phyloP scores from a whole-genome alignment of 257 asterid genomes.

The Cinchona pubescens region DNA sequence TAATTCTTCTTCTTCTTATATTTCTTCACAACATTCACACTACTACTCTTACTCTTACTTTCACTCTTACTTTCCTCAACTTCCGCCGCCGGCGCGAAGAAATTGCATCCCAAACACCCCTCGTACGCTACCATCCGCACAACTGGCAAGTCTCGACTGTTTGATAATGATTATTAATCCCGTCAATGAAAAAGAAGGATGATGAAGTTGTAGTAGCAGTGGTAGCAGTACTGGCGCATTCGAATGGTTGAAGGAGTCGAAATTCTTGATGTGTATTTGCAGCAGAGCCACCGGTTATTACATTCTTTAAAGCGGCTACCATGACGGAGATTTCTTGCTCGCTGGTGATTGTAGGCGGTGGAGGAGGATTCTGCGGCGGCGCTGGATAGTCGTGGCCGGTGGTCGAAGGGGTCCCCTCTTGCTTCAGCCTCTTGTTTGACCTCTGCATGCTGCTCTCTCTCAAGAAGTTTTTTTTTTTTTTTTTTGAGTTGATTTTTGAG shows the following conservation, averaged over 20 bases:
- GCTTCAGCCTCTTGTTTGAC: slow-evolving; percentile 48
- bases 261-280: neutral
- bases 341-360: slow-evolving; percentile 29
- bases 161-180: no score
- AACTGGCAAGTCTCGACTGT: slow-evolving; percentile 46
- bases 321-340: slow-evolving; percentile 66
- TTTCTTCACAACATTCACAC: slow-evolving; percentile 20
- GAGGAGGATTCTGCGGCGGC: neutral
- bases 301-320: slow-evolving; percentile 60
- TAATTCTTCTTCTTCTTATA: slow-evolving; percentile 75
- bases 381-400: neutral
- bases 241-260: slow-evolving; percentile 8
- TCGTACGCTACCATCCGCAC: slow-evolving; percentile 54
- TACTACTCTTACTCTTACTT: no score
- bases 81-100: slow-evolving; percentile 22
- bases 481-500: no score
- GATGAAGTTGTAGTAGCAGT: slow-evolving; percentile 7
- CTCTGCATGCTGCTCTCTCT: slow-evolving; percentile 48
- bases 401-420: slow-evolving; percentile 13
- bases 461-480: no score
- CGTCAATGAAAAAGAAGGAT: neutral
- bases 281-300: slow-evolving; percentile 38
- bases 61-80: slow-evolving; percentile 16
- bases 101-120: slow-evolving; percentile 74
- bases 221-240: no score